Evolutionary conservation across 352 stramenopile genomes (phyloP), one percentile per base, ranked within the genome.

Genomic region (Globisporangium mamillatum): DNA sequence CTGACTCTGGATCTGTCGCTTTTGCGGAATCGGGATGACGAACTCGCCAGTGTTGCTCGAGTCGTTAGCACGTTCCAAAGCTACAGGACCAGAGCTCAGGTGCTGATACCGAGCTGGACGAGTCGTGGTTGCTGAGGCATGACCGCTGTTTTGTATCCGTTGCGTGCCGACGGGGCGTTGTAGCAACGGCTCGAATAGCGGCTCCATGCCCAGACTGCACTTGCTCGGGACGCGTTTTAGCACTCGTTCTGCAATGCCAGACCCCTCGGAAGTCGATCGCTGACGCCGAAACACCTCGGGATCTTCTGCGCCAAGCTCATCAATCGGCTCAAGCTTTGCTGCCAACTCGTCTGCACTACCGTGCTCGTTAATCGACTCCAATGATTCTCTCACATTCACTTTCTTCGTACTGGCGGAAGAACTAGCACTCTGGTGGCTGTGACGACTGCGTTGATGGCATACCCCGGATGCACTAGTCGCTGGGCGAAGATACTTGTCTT

Each of bases 121-220:
- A 6, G 7, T 32, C 7, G 54, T 16, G 36, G 7, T 32, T 9
- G 29, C 8, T 22, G 32, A 0, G 8, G 24, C 1, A 32, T 41
- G 10, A 54, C 8, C 1, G 16, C 22, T 56, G 27, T 41, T 36
- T 8, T 27, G 25, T 36, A 36, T 58, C 60, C 24, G 68, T 55
- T 94, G 86, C 0, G 82, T 92, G 34, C 86, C 86, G 32, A 91
- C 85, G 0, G 82, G 74, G 1, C 78, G 75, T 12, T 92, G 83
- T 20, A 94, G 59, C 8, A 94, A 71, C 41, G 86, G 84, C 57
- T 94, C 86, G 60, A 90, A 94, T 14, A 94, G 62, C 20, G 86
- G 84, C 66, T 94, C 86, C 64, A 94, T 85, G 2, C 70, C 84
- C 50, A 90, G 75, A 12, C 70, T 75, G 70, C 79, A 90, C 48